These are phyloP conservation scores for Pseudogymnoascus sp. DNA, from an alignment of 2,329 filamentous ascomycete species.

Conservation along the genomic window DNA sequence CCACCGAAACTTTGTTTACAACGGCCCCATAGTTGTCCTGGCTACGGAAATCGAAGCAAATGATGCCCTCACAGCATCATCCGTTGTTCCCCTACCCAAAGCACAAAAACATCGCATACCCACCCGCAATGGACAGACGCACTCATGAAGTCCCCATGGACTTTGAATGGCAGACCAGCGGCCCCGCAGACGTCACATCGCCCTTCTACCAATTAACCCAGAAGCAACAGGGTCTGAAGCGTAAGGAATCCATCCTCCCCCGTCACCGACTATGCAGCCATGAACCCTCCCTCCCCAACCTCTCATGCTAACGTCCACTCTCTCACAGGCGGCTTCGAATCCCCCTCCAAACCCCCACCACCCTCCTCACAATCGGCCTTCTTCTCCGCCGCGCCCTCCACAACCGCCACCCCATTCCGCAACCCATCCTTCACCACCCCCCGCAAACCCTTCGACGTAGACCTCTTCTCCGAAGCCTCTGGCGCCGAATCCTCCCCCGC, in stretches of 20 bases:
- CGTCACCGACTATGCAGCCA: neutral
- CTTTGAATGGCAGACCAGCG: constrained; percentile 53
- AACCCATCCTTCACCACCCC: constrained; percentile 59
- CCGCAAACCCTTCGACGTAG: constrained; percentile 47
- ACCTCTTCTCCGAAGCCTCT: constrained; percentile 46
- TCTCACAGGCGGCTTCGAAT: constrained; percentile 23
- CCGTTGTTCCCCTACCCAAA: neutral
- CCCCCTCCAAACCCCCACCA: constrained; percentile 34
- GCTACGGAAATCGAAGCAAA: neutral
- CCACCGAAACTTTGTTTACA: constrained; percentile 6
- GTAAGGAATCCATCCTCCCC: constrained; percentile 16
- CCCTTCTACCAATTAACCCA: constrained; percentile 49
- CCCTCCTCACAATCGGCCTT: constrained; percentile 29
- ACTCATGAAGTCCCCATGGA: constrained; percentile 57
- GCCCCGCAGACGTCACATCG: constrained; percentile 52
- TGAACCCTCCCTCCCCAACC: neutral
- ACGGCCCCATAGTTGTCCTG: constrained; percentile 6
- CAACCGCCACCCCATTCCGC: constrained; percentile 44
- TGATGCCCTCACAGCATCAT: constrained; percentile 3
- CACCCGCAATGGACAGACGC: constrained; percentile 43
- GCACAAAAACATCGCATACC: neutral
- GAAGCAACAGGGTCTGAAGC: constrained; percentile 19
- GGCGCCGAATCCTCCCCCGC: constrained; percentile 54
- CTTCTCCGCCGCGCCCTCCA: constrained; percentile 40
- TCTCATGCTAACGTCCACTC: constrained; percentile 12